Conservation (phyloP, 495 filamentous ascomycete genomes). For the Platismatia glauca region DNA sequence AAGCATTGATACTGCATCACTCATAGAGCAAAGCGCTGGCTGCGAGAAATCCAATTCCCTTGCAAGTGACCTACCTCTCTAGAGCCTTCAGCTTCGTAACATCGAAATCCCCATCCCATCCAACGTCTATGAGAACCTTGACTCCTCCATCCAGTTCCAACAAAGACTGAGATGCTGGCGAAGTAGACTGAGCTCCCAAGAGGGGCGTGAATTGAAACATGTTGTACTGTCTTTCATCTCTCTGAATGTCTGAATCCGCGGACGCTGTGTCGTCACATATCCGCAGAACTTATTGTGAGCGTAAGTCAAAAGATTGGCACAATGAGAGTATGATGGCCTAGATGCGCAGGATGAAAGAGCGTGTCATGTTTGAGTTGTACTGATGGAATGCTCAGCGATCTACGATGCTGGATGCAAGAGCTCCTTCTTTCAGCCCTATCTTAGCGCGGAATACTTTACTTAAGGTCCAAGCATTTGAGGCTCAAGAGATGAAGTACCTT, state of each 20-base stretch:
- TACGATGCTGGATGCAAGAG: background rate
- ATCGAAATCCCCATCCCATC: slow-evolving; percentile 91
- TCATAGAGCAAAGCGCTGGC: background rate
- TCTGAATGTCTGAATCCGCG: no score
- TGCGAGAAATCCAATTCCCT: background rate
- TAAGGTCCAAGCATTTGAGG: background rate
- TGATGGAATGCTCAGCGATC: no score
- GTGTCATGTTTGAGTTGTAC: background rate
- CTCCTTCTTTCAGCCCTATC: background rate
- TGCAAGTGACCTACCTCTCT: slow-evolving; percentile 60
- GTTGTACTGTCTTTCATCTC: slow-evolving; percentile 1
- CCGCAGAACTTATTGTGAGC: background rate
- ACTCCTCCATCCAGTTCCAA: slow-evolving; percentile 94
- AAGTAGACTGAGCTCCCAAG: slow-evolving; percentile 80
- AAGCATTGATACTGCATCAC: slow-evolving; percentile 7
- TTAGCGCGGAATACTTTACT: slow-evolving; percentile 3
- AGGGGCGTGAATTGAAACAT: slow-evolving; percentile 97
- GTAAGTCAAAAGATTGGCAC: no score
- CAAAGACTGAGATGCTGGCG: slow-evolving; percentile 82
- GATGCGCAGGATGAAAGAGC: background rate
- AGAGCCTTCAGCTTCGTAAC: slow-evolving; percentile 69
- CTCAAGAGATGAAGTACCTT: background rate
- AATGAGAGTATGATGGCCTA: background rate
- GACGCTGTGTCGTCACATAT: background rate
- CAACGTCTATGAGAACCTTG: slow-evolving; percentile 88